Evolutionary conservation across 148 eudicot species (phyloP), one percentile per base, ranked within the genome.

Genomic region (Diospyros kaki): DNA sequence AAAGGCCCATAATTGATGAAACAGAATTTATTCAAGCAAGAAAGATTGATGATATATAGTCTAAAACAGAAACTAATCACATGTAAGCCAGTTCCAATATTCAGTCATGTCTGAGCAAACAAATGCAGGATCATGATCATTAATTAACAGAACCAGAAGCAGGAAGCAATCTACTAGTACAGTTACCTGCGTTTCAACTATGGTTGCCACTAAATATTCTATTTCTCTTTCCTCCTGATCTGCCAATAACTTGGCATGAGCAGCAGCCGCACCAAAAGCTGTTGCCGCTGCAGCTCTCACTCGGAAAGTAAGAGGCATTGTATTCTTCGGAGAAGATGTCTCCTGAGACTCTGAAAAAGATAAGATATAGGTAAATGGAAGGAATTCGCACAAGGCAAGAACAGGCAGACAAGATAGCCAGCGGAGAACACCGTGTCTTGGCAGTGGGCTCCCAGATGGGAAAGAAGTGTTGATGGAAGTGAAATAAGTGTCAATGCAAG

Each of bases 221-320:
- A 96, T 89, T 77, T 87, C 90, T 81, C 90, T 88, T 69, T 93
- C 95, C 87, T 96, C 99, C 65, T 88, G 93, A 78, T 91, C 90
- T 74, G 99, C 99, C 87, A 93, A 81, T 76, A 93, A 67, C 73
- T 84, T 93, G 64, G 99, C 97, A 86, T 79, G 94, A 58, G 97
- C 99, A 84, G 98, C 99, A 71, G 94, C 98, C 71, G 87, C 91
- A 75, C 99, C 99, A 70, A 93, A 97, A 58, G 95, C 93, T 18
- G 93, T 88, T 50, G 91, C 97, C 65, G 89, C 90, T 79, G 93
- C 94, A 54, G 91, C 98, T 81, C 97, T 82, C 84, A 88, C 86
- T 73, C 84, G 87, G 55, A 93, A 81, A 55, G 90, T 84, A 51
- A 83, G 74, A 54, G 94, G 91, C 72, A 95, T 85, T 43, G 77